Evolutionary conservation across 139 green algal genomes (phyloP), one percentile per base, ranked within the genome.

Genomic region (Chlorella sp.): DNA sequence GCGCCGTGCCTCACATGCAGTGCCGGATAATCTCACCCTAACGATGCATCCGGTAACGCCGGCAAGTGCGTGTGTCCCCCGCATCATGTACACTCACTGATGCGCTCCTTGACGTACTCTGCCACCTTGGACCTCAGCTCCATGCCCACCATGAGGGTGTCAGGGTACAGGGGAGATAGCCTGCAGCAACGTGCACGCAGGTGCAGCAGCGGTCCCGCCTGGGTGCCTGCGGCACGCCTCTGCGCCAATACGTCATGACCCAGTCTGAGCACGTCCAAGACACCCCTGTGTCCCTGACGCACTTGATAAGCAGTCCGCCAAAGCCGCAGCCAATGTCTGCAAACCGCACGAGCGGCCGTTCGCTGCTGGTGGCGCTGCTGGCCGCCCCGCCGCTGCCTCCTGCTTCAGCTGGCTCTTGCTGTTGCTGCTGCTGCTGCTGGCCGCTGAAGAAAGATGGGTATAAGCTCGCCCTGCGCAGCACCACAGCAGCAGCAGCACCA

Each of bases 261-360:
- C n/a, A n/a, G n/a, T n/a, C n/a, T n/a, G n/a, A n/a, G n/a, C n/a
- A n/a, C n/a, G n/a, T n/a, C 23, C 26, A 30, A 32, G 5, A 31
- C n/a, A 31, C n/a, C 60, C 20, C 60, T 17, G 63, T 24, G 23
- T 29, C 22, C 35, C 30, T 29, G 29, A 70, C 80, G 70, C 62
- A 92, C 85, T 74, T 86, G n/a, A 97, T 77, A 1, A 95, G 85
- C 36, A 99, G 88, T 2, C 95, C 95, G 2, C 95, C 95, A 88
- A 99, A 99, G 51, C 95, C 95, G 74, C 95, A 99, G 32, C 95
- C 95, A 1, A 99, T 87, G 74, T 99, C 95, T 17, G 89, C 90
- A 85, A 98, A 97, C 20, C 75, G 80, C 5, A 95, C 88, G 31
- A 74, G 36, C 1, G 78, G 73, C 33, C 69, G 49, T 42, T 80